Conservation (phyloP, 2,329 filamentous ascomycete species). For the Neofusicoccum umdonicola region DNA sequence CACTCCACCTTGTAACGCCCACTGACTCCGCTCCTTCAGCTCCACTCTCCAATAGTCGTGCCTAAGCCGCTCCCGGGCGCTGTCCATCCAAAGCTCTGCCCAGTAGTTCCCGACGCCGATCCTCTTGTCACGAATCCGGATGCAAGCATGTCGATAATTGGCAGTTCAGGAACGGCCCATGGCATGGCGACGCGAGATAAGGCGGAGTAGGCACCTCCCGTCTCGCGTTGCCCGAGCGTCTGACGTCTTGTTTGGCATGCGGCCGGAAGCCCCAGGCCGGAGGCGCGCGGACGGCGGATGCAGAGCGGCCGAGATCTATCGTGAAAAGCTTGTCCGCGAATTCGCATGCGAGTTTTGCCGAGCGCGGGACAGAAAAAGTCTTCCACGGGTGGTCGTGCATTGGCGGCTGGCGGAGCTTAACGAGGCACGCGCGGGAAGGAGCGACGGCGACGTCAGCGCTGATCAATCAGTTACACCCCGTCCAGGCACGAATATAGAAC, state of each 20-base stretch:
- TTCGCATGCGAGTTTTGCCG: background rate
- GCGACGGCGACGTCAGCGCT: constrained; percentile 2
- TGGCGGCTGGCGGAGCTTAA: no score
- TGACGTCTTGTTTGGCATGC: background rate
- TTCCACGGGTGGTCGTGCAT: no score
- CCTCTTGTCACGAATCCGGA: background rate
- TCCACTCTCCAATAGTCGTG: background rate
- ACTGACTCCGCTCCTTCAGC: background rate
- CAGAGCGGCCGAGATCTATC: background rate
- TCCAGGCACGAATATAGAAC: background rate
- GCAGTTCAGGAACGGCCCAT: background rate
- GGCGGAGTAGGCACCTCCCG: background rate
- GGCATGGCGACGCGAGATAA: constrained; percentile 4
- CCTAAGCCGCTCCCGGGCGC: no score
- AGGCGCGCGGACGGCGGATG: background rate
- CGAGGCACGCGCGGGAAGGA: no score
- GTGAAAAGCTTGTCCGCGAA: background rate
- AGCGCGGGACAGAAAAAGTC: background rate
- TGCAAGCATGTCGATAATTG: background rate
- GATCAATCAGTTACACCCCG: background rate
- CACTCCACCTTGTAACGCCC: background rate
- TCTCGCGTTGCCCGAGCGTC: background rate
- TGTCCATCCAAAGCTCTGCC: background rate
- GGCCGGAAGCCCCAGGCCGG: background rate
- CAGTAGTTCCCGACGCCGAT: background rate